Evolutionary conservation across 2,329 filamentous ascomycete species (phyloP).

Genomic region (Phialemoniopsis sp.): DNA sequence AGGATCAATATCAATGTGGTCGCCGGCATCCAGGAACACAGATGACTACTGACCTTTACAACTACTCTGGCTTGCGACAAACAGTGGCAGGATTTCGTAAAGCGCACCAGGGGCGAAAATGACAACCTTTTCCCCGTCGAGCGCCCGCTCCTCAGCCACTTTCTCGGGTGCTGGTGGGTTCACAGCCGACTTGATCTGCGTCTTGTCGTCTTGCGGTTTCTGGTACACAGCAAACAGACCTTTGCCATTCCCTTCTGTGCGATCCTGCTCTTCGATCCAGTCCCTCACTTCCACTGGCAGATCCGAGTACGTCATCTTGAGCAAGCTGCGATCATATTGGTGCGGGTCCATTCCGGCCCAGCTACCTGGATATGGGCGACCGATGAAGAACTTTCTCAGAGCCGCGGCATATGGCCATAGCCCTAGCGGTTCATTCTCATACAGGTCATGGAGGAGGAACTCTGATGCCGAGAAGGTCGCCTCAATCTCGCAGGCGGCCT

Average conservation of each 20-base stretch:
- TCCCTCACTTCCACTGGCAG: conserved; percentile 36
- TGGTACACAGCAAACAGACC: conserved; percentile 37
- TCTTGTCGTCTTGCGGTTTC: conserved; percentile 28
- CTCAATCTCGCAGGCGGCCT: conserved; percentile 25
- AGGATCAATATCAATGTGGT: not conserved
- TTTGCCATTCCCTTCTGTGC: conserved; percentile 22
- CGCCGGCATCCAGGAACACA: not conserved
- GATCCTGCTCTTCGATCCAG: conserved; percentile 43
- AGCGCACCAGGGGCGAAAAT: conserved; percentile 49
- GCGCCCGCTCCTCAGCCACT: conserved; percentile 17
- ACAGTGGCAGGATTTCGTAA: conserved; percentile 44
- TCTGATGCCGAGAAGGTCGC: conserved; percentile 31
- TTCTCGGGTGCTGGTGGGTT: conserved; percentile 19
- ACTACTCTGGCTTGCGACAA: conserved; percentile 35
- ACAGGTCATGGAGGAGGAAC: conserved; percentile 39
- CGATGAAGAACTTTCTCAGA: conserved; percentile 33
- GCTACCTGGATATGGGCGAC: conserved; percentile 42
- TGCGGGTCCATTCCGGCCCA: conserved; percentile 51
- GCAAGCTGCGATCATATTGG: conserved; percentile 39
- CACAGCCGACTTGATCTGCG: conserved; percentile 31
- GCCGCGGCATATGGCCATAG: conserved; percentile 32
- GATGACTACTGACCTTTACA: conserved; percentile 32
- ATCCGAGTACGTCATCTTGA: conserved; percentile 40
- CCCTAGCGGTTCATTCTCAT: conserved; percentile 28
- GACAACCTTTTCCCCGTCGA: conserved; percentile 30